A percentile compares a stretch with the other conserved stretches of the same genome.
phyloP scores from a whole-genome alignment of 805 yeast species.

The Candida ficus region DNA sequence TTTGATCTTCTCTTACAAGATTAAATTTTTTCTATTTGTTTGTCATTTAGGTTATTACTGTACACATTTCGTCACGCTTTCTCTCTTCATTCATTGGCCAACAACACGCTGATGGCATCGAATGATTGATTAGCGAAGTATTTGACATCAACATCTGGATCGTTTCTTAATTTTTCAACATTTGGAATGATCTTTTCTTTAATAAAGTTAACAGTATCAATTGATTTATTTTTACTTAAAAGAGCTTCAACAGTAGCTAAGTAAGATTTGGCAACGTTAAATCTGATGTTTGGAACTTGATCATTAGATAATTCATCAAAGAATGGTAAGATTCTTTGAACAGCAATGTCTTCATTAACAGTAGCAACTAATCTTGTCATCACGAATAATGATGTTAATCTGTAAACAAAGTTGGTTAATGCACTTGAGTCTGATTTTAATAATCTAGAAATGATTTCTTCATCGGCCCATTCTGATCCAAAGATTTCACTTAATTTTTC shows the following conservation, averaged over 20 bases:
- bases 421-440: slow-evolving; percentile 39
- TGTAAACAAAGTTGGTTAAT: slow-evolving; percentile 71
- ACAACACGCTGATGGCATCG: slow-evolving; percentile 21
- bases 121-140: slow-evolving; percentile 72
- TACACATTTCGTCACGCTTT: neutral
- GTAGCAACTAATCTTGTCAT: slow-evolving; percentile 79
- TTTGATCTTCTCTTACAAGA: too few relatives aligned
- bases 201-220: slow-evolving; percentile 32
- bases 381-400: slow-evolving; percentile 87
- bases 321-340: slow-evolving; percentile 72
- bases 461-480: slow-evolving; percentile 91
- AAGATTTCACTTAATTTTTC: slow-evolving; percentile 77
- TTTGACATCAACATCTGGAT: slow-evolving; percentile 84
- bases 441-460: slow-evolving; percentile 74
- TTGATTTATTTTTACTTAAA: slow-evolving; percentile 9
- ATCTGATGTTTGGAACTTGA: slow-evolving; percentile 90
- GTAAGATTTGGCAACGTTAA: slow-evolving; percentile 88
- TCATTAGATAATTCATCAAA: slow-evolving; percentile 67
- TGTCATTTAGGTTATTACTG: neutral
- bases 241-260: slow-evolving; percentile 54
- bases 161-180: slow-evolving; percentile 59
- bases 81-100: slow-evolving; percentile 2
- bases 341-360: slow-evolving; percentile 50
- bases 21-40: too few relatives aligned
- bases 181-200: slow-evolving; percentile 53